Evolutionary conservation across 2,329 filamentous ascomycete species (phyloP).

Genomic region (Ceratocystis alfenasii): DNA sequence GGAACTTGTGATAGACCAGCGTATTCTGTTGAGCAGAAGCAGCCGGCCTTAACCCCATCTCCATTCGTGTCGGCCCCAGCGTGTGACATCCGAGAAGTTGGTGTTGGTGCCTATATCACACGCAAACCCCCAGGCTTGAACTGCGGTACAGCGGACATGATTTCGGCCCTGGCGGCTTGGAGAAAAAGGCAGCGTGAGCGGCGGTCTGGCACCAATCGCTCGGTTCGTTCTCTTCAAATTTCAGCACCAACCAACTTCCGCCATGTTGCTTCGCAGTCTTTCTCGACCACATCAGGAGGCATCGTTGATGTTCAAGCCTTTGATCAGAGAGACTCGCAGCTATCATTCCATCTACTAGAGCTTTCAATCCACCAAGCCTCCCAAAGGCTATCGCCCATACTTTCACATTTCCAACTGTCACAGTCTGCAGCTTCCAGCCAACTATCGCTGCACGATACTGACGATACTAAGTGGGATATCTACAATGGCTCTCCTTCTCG

Average conservation of each 20-base stretch:
- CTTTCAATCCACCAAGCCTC: slow-evolving; percentile 39
- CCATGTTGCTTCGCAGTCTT: slow-evolving; percentile 30
- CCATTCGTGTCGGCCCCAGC: slow-evolving; percentile 26
- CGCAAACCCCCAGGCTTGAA: slow-evolving; percentile 25
- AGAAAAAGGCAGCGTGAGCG: slow-evolving; percentile 27
- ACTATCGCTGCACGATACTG: slow-evolving; percentile 16
- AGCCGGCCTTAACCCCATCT: slow-evolving; percentile 13
- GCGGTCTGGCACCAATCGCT: slow-evolving; percentile 21
- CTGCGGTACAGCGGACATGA: slow-evolving; percentile 24
- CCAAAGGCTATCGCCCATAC: slow-evolving; percentile 42
- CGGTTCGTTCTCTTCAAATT: slow-evolving; percentile 41
- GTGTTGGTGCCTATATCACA: slow-evolving; percentile 27
- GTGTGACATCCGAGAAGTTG: slow-evolving; percentile 29
- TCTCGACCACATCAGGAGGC: slow-evolving; percentile 11
- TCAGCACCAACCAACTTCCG: slow-evolving; percentile 49
- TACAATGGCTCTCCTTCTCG: slow-evolving; percentile 10
- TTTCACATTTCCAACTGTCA: slow-evolving; percentile 39
- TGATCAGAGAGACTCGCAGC: slow-evolving; percentile 26
- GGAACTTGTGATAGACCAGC: not conserved
- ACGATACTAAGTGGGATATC: slow-evolving; percentile 8
- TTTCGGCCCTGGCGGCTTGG: slow-evolving; percentile 28
- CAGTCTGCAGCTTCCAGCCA: slow-evolving; percentile 9
- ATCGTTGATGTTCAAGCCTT: not conserved
- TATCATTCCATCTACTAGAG: slow-evolving; percentile 44
- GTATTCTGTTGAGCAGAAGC: slow-evolving; percentile 15